Base-by-base conservation (phyloP, 441 rosid species). In the Erodium texanum region DNA sequence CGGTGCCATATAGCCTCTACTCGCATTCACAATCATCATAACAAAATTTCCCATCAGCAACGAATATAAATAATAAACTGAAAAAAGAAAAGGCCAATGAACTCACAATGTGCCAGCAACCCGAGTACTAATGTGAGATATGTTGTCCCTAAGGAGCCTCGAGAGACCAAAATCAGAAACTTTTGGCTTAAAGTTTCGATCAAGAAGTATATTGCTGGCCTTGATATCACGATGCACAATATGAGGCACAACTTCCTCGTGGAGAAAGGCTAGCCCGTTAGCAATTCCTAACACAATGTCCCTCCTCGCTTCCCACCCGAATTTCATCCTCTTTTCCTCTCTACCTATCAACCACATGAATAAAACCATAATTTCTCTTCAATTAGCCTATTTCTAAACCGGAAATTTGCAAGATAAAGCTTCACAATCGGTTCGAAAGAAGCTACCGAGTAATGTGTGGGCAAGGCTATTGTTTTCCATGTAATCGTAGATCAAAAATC, bases 91-190 rank as follows among this genome's bases (percentile, higher is more conserved):
- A 50, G 20, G 19, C 6, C 1, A 16, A 50, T 9, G 38, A 32
- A 67, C 83, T 76, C 73, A 84, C 89, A 86, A 73, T 73, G 87
- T 84, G 59, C 89, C 89, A 0, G 92, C 89, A 4, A 87, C 92
- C 8, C 74, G 78, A 24, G 91, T 86, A 73, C 81, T 84, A 23
- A 86, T 58, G 67, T 84, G 86, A 70, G 87, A 82, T 9, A 3
- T 68, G 64, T 71, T 62, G 16, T 74, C 83, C 16, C 81, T 74
- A 1, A 84, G 70, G 10, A 84, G 16, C 68, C 77, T 84, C 2
- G 81, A 79, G 22, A 86, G 85, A 18, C 89, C 89, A 19, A 86
- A 84, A 79, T 86, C 92, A 3, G 89, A 76, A 50, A 87, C 80
- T 66, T 87, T 87, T 2, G 92, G 84, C 9, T 24, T 68, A 38